Base-by-base conservation (phyloP, 768 basidiomycete genomes). In the Leccinellum rugosiceps region DNA sequence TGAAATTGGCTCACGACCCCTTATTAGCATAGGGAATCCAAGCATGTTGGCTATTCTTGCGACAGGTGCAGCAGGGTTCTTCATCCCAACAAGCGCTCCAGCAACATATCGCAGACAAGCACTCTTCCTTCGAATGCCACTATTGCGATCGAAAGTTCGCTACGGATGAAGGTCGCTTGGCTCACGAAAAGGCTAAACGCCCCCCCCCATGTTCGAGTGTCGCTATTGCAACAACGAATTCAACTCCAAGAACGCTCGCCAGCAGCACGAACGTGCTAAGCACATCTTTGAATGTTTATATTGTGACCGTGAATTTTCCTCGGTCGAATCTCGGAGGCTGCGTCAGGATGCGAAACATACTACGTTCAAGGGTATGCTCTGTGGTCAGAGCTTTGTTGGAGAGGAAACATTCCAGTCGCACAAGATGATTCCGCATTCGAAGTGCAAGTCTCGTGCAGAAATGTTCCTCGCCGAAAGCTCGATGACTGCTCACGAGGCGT, bases 331-430 rank as follows among this genome's bases (percentile, higher is more conserved):
- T 25, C 57, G 60, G 3, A 11, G 25, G 7, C 31, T 55, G 4
- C 70, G 71, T 17, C 56, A 61, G n/a, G 28, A 38, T 28, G 41
- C 48, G 6, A 53, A 53, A 10, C 62, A 63, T 26, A n/a, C n/a
- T n/a, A n/a, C n/a, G n/a, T 46, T 51, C 34, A 23, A 62, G 34
- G 55, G 57, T 28, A 17, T 3, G 2, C 5, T 30, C n/a, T 57
- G 56, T 13, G 1, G 3, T 6, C 32, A 13, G 10, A 35, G 5
- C 21, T 55, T 63, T 32, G 6, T 17, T 0, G 31, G 13, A 4
- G 4, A 1, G 6, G 56, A 50, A 10, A 41, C 31, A 0, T 34
- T 50, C 25, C 34, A 11, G 14, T 19, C 14, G 21, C 62, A 61
- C 41, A 11, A 50, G 26, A 13, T 34, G 17, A 32, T 32, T 3